phyloP scores from a whole-genome alignment of 345 rosid species.

The Brassica incana region DNA sequence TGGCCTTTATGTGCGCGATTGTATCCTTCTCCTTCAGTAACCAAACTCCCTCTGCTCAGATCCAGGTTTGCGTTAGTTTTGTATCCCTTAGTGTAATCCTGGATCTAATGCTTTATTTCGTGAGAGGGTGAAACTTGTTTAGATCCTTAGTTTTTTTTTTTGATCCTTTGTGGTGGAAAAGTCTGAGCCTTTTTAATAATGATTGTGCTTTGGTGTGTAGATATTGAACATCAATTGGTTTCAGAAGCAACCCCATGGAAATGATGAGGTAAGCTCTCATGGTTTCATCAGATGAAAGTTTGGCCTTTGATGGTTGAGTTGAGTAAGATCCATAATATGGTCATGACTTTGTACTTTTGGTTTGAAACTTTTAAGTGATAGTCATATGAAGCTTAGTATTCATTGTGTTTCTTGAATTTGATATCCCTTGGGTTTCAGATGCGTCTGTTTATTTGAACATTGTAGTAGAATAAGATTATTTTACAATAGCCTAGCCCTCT shows the following conservation, averaged over 20 bases:
- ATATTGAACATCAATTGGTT: slow-evolving; percentile 5
- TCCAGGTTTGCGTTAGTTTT: slow-evolving; percentile 56
- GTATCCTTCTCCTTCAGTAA: slow-evolving; percentile 77
- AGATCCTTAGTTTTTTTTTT: slow-evolving; percentile 1
- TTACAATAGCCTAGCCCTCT: neutral
- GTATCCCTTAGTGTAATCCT: neutral
- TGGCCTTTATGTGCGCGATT: slow-evolving; percentile 79
- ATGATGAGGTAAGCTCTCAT: neutral
- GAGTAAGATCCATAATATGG: neutral
- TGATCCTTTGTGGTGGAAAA: neutral
- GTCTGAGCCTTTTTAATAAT: neutral
- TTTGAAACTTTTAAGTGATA: neutral
- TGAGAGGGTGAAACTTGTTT: neutral
- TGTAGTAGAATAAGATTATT: neutral
- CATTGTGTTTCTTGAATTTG: neutral
- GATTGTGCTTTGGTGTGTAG: neutral
- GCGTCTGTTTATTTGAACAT: neutral
- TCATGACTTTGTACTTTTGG: neutral
- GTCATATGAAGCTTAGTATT: neutral
- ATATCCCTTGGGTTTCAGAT: neutral
- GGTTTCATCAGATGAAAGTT: neutral
- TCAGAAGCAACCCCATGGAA: slow-evolving; percentile 3
- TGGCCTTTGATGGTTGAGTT: neutral
- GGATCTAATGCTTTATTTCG: slow-evolving; percentile 8
- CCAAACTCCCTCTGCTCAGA: slow-evolving; percentile 74